Conservation (phyloP, 352 stramenopile genomes). For the Phytophthora foliorum region DNA sequence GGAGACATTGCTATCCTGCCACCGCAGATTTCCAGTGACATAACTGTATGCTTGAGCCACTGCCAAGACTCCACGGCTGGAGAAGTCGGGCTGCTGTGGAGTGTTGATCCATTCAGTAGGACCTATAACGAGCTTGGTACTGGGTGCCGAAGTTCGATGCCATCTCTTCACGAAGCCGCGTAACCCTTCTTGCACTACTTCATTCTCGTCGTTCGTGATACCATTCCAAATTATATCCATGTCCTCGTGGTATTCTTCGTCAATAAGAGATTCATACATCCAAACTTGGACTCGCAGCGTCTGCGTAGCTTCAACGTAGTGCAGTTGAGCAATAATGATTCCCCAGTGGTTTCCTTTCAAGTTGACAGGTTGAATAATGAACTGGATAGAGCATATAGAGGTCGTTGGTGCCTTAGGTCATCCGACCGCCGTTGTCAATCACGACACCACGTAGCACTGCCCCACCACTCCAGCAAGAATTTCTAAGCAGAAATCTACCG, state of each 20-base stretch:
- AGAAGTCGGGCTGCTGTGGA: background rate
- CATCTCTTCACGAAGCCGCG: background rate
- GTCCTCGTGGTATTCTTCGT: slow-evolving; percentile 9
- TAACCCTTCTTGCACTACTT: background rate
- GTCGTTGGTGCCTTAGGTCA: slow-evolving; percentile 2
- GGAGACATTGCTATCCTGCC: background rate
- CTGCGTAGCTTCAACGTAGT: background rate
- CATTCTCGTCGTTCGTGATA: background rate
- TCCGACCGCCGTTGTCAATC: slow-evolving; percentile 1
- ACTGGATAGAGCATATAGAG: background rate
- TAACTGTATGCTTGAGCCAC: background rate
- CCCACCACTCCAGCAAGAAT: background rate
- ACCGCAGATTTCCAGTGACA: background rate
- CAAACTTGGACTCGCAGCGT: slow-evolving; percentile 1
- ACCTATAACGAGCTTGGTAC: background rate
- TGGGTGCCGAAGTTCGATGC: background rate
- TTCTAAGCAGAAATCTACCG: slow-evolving; percentile 11
- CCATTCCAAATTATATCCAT: slow-evolving; percentile 10
- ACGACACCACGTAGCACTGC: slow-evolving; percentile 2
- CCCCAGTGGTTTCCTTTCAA: slow-evolving; percentile 17
- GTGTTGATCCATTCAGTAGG: background rate
- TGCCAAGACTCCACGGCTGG: background rate
- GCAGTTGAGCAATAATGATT: slow-evolving; percentile 1
- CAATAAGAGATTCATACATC: slow-evolving; percentile 15
- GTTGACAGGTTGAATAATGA: slow-evolving; percentile 8